A percentile compares a stretch with the other conserved stretches of the same genome.
Evolutionary conservation across 306 rosid species (phyloP).

Genomic region (Trifolium repens): DNA sequence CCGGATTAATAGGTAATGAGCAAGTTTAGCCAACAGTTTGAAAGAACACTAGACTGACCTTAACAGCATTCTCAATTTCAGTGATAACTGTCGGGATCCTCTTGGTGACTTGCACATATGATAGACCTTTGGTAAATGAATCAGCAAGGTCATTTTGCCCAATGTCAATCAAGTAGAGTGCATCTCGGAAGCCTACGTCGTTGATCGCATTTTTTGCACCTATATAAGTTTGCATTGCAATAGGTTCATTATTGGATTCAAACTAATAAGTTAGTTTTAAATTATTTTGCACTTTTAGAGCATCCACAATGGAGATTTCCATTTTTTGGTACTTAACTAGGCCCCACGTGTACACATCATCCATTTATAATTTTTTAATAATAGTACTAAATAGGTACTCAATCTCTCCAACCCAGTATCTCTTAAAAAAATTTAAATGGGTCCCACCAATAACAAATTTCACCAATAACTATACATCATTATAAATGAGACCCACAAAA

Average conservation of each 20-base stretch:
- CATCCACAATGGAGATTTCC: no score
- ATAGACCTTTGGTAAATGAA: conserved; percentile 65
- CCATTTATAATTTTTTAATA: no score
- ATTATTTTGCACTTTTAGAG: conserved; percentile 2
- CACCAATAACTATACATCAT: no score
- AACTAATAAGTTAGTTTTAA: neutral
- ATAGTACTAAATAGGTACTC: no score
- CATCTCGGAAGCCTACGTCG: conserved; percentile 64
- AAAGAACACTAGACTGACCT: conserved; percentile 50
- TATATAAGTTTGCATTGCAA: conserved; percentile 41
- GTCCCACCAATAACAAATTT: no score
- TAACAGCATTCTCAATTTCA: conserved; percentile 69
- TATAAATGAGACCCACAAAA: no score
- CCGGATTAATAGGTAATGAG: neutral
- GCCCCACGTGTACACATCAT: no score
- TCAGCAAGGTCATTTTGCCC: conserved; percentile 93
- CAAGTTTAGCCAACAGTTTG: neutral
- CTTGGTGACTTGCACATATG: conserved; percentile 60
- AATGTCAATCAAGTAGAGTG: conserved; percentile 89
- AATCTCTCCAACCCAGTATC: no score
- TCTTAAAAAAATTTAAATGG: no score
- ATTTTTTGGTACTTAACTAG: no score
- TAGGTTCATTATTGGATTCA: conserved; percentile 28
- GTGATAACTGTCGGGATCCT: conserved; percentile 64
- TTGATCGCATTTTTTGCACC: conserved; percentile 57